Conservation (phyloP, 1,139 yeast species). For the Saccharomyces hybrid region DNA sequence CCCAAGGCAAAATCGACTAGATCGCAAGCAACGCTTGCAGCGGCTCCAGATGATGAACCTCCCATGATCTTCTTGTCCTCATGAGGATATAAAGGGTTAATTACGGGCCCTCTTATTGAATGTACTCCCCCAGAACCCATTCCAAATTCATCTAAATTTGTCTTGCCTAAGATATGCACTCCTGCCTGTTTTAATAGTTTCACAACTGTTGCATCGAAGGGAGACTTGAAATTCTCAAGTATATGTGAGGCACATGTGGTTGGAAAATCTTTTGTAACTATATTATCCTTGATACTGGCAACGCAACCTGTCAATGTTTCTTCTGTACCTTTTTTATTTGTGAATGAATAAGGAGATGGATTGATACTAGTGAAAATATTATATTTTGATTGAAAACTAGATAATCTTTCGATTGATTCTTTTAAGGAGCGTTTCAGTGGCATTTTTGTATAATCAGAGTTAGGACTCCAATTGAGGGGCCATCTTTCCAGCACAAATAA, state of each 20-base stretch:
- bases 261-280: constrained; percentile 51
- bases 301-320: constrained; percentile 15
- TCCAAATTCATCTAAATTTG: constrained; percentile 96
- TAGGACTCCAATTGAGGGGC: not conserved
- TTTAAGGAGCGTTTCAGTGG: not conserved
- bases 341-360: not conserved
- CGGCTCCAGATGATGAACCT: constrained; percentile 95
- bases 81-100: constrained; percentile 51
- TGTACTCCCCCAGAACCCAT: constrained; percentile 76
- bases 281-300: constrained; percentile 67
- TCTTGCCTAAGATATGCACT: constrained; percentile 53
- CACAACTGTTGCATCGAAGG: constrained; percentile 74
- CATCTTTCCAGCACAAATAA: not conserved
- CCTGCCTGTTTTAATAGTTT: constrained; percentile 46
- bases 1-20: constrained; percentile 71
- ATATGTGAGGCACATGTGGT: constrained; percentile 75
- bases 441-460: not conserved
- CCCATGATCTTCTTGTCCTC: constrained; percentile 47
- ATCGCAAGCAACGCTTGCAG: constrained; percentile 76
- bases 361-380: constrained; percentile 1
- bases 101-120: constrained; percentile 55
- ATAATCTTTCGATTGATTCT: not conserved
- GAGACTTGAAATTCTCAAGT: constrained; percentile 53
- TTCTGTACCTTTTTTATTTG: not conserved
- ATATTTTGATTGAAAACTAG: constrained; percentile 1